phyloP scores from a whole-genome alignment of 306 rosid genomes.

The Medicago truncatula region MtrunA17r5.0-ANR NC_053043.1:17037001-17037500 shows the following conservation, averaged over 20 bases:
- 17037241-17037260: conserved; percentile 54
- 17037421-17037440: not conserved
- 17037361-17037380: not conserved
- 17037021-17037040: conserved; percentile 73
- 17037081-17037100: conserved; percentile 51
- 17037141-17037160: conserved; percentile 5
- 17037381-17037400: not conserved
- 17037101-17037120: conserved; percentile 51
- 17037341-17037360: not conserved
- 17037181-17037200: conserved; percentile 44
- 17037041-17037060: conserved; percentile 66
- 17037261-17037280: conserved; percentile 52
- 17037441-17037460: too few relatives aligned
- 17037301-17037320: not conserved
- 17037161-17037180: conserved; percentile 50
- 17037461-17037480: not conserved
- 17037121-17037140: conserved; percentile 38
- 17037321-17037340: not conserved
- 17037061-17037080: conserved; percentile 56
- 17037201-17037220: conserved; percentile 53
- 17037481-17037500: not conserved
- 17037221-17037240: conserved; percentile 66
- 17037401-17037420: not conserved
- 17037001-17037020: conserved; percentile 75
- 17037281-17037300: conserved; percentile 25